phyloP scores from a whole-genome alignment of 768 basidiomycete genomes.

The Postia placenta region DNA sequence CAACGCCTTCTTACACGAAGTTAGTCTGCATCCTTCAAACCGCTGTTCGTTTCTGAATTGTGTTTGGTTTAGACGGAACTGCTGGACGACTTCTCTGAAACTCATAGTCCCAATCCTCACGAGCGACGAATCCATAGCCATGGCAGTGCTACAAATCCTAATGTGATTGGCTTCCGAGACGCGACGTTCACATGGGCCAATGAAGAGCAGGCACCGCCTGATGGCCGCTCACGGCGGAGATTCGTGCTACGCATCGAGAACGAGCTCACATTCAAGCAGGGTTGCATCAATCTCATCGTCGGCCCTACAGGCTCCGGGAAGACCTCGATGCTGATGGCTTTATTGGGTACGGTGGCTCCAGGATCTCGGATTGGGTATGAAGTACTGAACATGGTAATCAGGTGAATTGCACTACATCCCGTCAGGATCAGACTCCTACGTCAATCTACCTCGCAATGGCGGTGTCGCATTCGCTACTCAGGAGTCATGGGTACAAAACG shows the following conservation, averaged over 20 bases:
- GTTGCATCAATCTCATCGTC: constrained; percentile 47
- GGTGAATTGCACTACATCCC: constrained; percentile 62
- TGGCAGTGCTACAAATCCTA: constrained; percentile 5
- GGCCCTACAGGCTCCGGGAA: constrained; percentile 57
- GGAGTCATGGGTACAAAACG: constrained; percentile 80
- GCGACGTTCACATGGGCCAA: constrained; percentile 53
- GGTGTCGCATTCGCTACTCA: constrained; percentile 80
- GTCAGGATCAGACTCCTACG: constrained; percentile 50
- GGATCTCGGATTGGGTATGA: background rate
- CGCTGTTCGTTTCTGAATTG: too few relatives aligned
- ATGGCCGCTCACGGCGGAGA: constrained; percentile 29
- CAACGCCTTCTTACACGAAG: constrained; percentile 32
- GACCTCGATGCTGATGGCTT: constrained; percentile 41
- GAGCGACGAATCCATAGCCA: background rate
- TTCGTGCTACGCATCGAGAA: constrained; percentile 44
- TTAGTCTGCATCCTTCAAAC: too few relatives aligned
- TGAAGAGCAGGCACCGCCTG: constrained; percentile 25
- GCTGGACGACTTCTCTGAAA: constrained; percentile 34
- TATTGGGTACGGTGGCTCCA: constrained; percentile 8
- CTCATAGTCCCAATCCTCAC: constrained; percentile 4
- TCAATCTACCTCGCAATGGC: constrained; percentile 56
- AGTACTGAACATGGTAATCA: constrained; percentile 10
- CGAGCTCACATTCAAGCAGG: constrained; percentile 45
- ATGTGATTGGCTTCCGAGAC: constrained; percentile 45
- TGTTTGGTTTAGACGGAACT: constrained; percentile 53